phyloP scores from a whole-genome alignment of 1,284 basidiomycete genomes.

The Papiliotrema terrestris region DNA sequence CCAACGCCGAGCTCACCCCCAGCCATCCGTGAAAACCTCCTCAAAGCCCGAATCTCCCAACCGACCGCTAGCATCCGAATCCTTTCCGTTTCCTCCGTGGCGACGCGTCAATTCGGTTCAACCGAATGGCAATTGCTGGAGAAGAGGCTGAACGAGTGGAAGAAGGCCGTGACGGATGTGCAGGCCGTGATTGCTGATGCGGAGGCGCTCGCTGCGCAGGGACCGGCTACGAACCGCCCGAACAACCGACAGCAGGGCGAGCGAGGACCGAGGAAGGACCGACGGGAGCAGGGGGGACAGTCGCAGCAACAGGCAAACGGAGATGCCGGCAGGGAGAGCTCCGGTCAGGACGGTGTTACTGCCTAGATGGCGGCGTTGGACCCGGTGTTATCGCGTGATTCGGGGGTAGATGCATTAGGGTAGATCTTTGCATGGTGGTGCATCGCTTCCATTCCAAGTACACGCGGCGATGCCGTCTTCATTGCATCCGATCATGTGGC shows the following conservation, averaged over 20 bases:
- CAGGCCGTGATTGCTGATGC: slow-evolving; percentile 42
- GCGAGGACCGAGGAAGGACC: neutral
- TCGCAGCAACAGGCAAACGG: neutral
- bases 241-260: slow-evolving; percentile 5
- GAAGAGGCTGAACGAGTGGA: slow-evolving; percentile 75
- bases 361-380: too few species aligned
- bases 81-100: slow-evolving; percentile 63
- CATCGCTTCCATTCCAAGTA: too few species aligned
- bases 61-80: slow-evolving; percentile 71
- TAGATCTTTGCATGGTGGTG: too few species aligned
- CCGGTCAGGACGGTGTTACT: too few species aligned
- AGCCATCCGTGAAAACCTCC: slow-evolving; percentile 81
- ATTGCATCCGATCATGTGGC: too few species aligned
- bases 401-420: too few species aligned
- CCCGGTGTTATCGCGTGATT: neutral
- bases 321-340: neutral
- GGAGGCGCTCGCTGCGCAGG: slow-evolving; percentile 34
- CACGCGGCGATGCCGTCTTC: too few species aligned
- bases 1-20: neutral
- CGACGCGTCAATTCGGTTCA: slow-evolving; percentile 64
- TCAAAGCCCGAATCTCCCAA: slow-evolving; percentile 83
- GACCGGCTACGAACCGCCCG: slow-evolving; percentile 24
- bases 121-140: slow-evolving; percentile 81
- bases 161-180: slow-evolving; percentile 50
- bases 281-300: neutral